Percentiles rank a stretch among this genome's conserved stretches.
Conservation (phyloP, 2,329 filamentous ascomycete species). For the Fonsecaea multimorphosa region DNA sequence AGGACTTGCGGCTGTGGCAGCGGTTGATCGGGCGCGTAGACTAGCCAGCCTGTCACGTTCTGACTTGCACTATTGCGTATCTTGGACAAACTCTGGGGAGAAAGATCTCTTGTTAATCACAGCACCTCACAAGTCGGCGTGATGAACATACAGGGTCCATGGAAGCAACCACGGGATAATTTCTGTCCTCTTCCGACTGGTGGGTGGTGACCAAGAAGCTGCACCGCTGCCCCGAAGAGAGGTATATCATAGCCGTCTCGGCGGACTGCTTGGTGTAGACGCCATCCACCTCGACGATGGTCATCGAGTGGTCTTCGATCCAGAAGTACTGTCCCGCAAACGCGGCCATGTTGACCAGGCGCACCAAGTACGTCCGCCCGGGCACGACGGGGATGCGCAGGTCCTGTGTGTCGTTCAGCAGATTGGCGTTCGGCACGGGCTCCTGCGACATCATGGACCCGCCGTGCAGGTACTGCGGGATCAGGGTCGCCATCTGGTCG, state of each 20-base stretch:
- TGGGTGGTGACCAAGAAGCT: constrained; percentile 57
- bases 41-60: constrained; percentile 63
- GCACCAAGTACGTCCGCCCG: constrained; percentile 73
- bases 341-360: constrained; percentile 76
- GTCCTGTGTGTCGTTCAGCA: constrained; percentile 72
- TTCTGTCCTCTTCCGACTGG: constrained; percentile 59
- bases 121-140: background rate
- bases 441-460: constrained; percentile 59
- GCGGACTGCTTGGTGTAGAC: constrained; percentile 47
- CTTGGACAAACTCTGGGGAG: constrained; percentile 17
- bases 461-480: constrained; percentile 53
- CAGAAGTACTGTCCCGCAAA: constrained; percentile 64
- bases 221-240: constrained; percentile 68
- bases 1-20: constrained; percentile 60
- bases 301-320: constrained; percentile 50
- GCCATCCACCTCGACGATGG: constrained; percentile 48
- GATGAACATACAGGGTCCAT: constrained; percentile 15
- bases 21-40: constrained; percentile 58
- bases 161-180: constrained; percentile 66
- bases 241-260: constrained; percentile 66
- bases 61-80: constrained; percentile 57
- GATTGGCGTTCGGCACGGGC: constrained; percentile 68
- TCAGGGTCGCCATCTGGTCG: constrained; percentile 53
- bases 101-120: background rate
- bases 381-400: constrained; percentile 64